phyloP scores from a whole-genome alignment of 352 stramenopile genomes.

The Phytophthora tentaculata region DNA sequence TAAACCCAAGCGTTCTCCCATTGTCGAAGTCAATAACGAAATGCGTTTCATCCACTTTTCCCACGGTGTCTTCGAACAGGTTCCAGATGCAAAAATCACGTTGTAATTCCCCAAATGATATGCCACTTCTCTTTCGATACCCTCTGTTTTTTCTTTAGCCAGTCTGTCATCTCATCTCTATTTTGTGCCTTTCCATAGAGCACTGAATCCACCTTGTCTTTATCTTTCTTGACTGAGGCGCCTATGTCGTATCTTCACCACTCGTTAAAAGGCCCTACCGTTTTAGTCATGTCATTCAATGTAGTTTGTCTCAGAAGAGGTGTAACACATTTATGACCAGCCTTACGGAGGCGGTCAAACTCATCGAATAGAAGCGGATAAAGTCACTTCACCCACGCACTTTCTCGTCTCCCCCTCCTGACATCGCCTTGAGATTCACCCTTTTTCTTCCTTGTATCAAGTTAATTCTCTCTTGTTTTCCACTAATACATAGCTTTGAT shows the following conservation, averaged over 20 bases:
- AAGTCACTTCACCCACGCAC: not conserved
- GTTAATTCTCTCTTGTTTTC: not conserved
- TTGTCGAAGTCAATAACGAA: not conserved
- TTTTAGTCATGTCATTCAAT: not conserved
- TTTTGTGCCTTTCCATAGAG: no score
- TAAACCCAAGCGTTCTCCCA: not conserved
- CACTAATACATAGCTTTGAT: constrained; percentile 12
- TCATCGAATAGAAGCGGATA: not conserved
- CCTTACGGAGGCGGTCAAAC: not conserved
- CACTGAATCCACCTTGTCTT: no score
- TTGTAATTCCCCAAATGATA: no score
- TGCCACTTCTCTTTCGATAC: no score
- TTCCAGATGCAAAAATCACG: no score
- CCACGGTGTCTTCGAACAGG: no score
- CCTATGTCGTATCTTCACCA: not conserved
- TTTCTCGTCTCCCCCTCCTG: not conserved
- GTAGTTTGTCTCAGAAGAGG: not conserved
- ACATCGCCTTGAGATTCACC: not conserved
- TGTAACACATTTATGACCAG: not conserved
- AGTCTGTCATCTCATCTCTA: no score
- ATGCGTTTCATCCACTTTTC: not conserved
- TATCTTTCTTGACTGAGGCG: no score
- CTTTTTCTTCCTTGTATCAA: not conserved
- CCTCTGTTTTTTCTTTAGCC: no score
- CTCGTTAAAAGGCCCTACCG: not conserved